A percentile compares a stretch with the other conserved stretches of the same genome.
Conservation (phyloP, 2,329 filamentous ascomycete species). For the Aspergillus udagawae region DNA sequence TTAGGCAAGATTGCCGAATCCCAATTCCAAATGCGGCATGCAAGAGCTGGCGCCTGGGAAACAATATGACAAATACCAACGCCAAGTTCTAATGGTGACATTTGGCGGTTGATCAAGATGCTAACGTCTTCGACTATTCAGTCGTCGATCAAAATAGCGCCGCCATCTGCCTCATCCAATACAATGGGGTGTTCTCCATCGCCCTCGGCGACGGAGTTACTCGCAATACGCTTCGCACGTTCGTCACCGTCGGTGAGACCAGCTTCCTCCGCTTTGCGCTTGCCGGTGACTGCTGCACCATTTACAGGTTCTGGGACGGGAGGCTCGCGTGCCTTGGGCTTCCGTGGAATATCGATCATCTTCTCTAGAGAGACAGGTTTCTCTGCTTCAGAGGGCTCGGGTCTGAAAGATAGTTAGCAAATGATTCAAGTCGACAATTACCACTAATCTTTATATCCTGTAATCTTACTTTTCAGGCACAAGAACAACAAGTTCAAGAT, state of each 20-base stretch:
- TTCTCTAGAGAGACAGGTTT: conserved; percentile 40
- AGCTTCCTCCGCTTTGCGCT: conserved; percentile 46
- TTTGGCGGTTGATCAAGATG: background rate
- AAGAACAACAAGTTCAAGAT: conserved; percentile 63
- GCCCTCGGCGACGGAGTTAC: conserved; percentile 39
- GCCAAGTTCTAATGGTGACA: background rate
- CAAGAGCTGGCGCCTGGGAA: background rate
- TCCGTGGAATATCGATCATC: conserved; percentile 45
- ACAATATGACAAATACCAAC: background rate
- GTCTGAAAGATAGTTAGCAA: conserved; percentile 18
- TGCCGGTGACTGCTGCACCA: conserved; percentile 23
- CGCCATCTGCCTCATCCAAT: conserved; percentile 51
- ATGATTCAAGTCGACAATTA: background rate
- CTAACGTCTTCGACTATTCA: conserved; percentile 28
- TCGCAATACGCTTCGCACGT: conserved; percentile 39
- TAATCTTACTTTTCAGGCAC: conserved; percentile 27
- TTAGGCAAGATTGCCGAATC: background rate
- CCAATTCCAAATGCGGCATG: background rate
- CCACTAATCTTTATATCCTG: background rate
- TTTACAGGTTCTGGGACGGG: conserved; percentile 28
- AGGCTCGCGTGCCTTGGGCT: conserved; percentile 37
- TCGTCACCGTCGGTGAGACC: conserved; percentile 33
- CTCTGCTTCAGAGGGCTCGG: conserved; percentile 29
- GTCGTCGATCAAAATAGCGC: conserved; percentile 65
- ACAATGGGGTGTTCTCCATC: conserved; percentile 34